Evolutionary conservation across 495 filamentous ascomycete species (phyloP), one percentile per base, ranked within the genome.

Genomic region (Aspergillus asperescens): DNA sequence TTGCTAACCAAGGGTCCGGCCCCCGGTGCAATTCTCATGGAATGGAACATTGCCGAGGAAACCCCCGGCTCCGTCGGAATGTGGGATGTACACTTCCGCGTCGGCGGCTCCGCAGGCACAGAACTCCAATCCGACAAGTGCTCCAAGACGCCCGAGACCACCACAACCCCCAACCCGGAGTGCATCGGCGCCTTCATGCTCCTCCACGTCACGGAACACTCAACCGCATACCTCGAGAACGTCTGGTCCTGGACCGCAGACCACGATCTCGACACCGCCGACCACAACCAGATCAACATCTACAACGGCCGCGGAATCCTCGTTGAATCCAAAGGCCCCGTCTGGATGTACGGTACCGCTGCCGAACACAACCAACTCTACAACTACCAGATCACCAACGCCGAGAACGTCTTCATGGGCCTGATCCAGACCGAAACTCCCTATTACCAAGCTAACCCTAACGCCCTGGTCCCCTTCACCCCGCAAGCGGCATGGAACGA

Each of bases 221-320:
- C 79, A 5, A 84, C 80, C 47, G 79, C 84, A 13, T 95, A 95
- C 67, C 69, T 95, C 41, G 92, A 96, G 72, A 96, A 97, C 70
- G 83, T 81, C 37, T 97, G 92, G 92, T 87, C 86, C 68, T 97
- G 92, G 92, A 89, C 91, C 23, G 82, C 92, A 1, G 92, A 97
- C 67, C 92, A 97, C 74, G 87, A 89, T 54, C 84, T 97, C 34
- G 92, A 96, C 64, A 79, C 82, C 4, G 38, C 68, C 7, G 85
- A 87, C 61, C 81, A 88, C 70, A 81, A 80, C 53, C 92, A 96
- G 69, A 86, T 95, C 68, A 87, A 93, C 68, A 80, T 97, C 58
- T 97, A 85, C 77, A 95, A 88, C 61, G 92, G 90, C 38, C 87
- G 92, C 53, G 92, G 91, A 54, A 77, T 94, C 13, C 77, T 92